A percentile compares a stretch with the other conserved stretches of the same genome.
These are phyloP conservation scores for Pseudogymnoascus sp. DNA, from an alignment of 2,329 filamentous ascomycete species.

Conservation along the genomic window DNA sequence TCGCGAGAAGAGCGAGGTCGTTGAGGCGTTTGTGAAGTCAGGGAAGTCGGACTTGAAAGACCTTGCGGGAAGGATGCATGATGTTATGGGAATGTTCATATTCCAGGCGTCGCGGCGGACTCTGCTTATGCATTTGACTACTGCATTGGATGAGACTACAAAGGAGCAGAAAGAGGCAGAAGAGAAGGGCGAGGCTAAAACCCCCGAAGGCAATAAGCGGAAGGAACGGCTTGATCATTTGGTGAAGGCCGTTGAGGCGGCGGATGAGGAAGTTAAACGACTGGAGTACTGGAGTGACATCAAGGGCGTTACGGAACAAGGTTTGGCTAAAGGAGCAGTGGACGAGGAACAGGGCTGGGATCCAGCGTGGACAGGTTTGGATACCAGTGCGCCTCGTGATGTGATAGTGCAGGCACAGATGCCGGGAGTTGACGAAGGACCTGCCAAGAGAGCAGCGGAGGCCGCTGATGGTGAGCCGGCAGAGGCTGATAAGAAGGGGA, in stretches of 20 bases:
- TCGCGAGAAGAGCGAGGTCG: constrained; percentile 78
- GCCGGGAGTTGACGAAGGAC: constrained; percentile 15
- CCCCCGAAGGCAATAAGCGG: constrained; percentile 25
- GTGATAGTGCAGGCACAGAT: constrained; percentile 22
- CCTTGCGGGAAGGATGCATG: constrained; percentile 68
- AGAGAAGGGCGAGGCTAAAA: constrained; percentile 24
- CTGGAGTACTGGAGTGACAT: constrained; percentile 87
- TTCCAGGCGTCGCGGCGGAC: constrained; percentile 82
- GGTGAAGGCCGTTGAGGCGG: constrained; percentile 64
- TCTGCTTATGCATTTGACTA: constrained; percentile 62
- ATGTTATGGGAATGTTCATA: constrained; percentile 78
- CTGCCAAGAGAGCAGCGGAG: not conserved
- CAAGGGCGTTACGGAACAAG: constrained; percentile 54
- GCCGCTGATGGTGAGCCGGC: not conserved
- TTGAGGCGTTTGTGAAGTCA: constrained; percentile 74
- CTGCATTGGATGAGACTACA: constrained; percentile 50
- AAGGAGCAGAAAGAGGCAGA: constrained; percentile 38
- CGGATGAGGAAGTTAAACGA: constrained; percentile 70
- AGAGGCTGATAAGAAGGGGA: not conserved
- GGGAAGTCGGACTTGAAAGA: constrained; percentile 69
- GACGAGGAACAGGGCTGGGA: constrained; percentile 26
- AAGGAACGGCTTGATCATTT: constrained; percentile 55
- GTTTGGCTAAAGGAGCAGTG: constrained; percentile 29
- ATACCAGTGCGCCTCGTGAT: constrained; percentile 26
- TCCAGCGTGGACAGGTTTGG: constrained; percentile 24